Base-by-base conservation (phyloP, 176 grass and related monocot genomes). In the Oryza glumipatula region DNA sequence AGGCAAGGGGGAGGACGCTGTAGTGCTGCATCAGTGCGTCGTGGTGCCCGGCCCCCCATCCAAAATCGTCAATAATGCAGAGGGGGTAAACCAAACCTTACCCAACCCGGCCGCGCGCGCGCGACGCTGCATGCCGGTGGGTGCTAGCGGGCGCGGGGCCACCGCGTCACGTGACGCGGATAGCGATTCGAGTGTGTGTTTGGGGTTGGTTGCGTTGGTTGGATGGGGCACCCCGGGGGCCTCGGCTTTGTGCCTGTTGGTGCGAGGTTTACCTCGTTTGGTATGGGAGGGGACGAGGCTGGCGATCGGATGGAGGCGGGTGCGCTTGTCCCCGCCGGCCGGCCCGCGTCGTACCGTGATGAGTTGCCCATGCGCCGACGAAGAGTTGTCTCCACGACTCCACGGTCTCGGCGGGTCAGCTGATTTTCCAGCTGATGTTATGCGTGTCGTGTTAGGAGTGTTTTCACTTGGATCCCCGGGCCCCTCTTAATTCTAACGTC, bases 121-220 rank as follows among this genome's bases (percentile, higher is more conserved):
- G 54, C 67, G 26, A 35, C 1, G 72, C 38, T 38, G 78, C 52
- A 54, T 86, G 68, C 13, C 48, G 36, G 61, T 72, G 72, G 71
- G 35, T 35, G 72, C 10, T 73, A 56, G 48, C 21, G 67, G 15
- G 1, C 32, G 80, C 56, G 61, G 80, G 81, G 56, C 60, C 81
- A 74, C 17, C 52, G 39, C 41, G 15, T 81, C 88, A 86, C 83
- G 79, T 90, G 88, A 77, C 45, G 83, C 32, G 88, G 39, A 32
- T 70, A 85, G 80, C 64, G 70, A 76, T 46, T 24, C 68, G 45
- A 28, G 76, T 19, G 76, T 68, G 30, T 32, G 30, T 38, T 61
- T 61, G 0, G 65, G 35, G 65, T 35, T 4, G 23, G 32, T 75
- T 24, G 41, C 23, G 65, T 69, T 19, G 58, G 69, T 19, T 65